Conservation (phyloP, 2,329 filamentous ascomycete genomes). For the Fusarium solani-melongenae region DNA sequence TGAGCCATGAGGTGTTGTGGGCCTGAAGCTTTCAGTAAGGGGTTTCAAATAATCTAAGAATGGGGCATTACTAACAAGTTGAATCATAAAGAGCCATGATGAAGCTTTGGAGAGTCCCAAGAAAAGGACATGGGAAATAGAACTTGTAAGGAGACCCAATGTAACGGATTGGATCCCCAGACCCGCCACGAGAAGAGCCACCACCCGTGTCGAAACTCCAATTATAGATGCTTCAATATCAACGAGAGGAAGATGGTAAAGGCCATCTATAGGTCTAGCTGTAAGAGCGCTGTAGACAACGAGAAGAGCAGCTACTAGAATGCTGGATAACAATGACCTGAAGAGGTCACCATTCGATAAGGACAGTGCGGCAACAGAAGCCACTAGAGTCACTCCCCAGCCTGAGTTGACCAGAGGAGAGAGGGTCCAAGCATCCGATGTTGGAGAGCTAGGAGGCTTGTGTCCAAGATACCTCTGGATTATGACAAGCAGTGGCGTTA, state of each 20-base stretch:
- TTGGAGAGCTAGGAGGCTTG: not conserved
- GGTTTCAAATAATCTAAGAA: fast-evolving
- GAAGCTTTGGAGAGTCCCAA: conserved; percentile 46
- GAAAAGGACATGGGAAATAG: conserved; percentile 21
- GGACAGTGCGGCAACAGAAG: conserved; percentile 15
- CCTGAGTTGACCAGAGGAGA: not conserved
- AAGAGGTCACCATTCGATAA: conserved; percentile 45
- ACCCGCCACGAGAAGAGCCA: conserved; percentile 23
- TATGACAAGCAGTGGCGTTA: conserved; percentile 39
- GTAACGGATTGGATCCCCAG: conserved; percentile 30
- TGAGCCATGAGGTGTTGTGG: conserved; percentile 47
- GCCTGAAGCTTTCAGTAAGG: conserved; percentile 34
- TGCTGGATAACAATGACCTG: conserved; percentile 35
- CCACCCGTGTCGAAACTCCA: conserved; percentile 39
- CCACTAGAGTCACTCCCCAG: not conserved
- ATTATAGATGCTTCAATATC: conserved; percentile 42
- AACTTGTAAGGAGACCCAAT: conserved; percentile 38
- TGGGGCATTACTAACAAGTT: conserved; percentile 41
- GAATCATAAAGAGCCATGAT: conserved; percentile 50
- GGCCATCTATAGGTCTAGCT: not conserved
- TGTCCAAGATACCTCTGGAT: conserved; percentile 7
- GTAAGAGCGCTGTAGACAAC: conserved; percentile 44
- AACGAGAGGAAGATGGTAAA: not conserved
- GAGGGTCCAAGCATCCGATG: not conserved
- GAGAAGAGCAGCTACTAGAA: conserved; percentile 45